A percentile compares a stretch with the other conserved stretches of the same genome.
phyloP scores from a whole-genome alignment of 1,284 basidiomycete species.

The Abortiporus biennis region DNA sequence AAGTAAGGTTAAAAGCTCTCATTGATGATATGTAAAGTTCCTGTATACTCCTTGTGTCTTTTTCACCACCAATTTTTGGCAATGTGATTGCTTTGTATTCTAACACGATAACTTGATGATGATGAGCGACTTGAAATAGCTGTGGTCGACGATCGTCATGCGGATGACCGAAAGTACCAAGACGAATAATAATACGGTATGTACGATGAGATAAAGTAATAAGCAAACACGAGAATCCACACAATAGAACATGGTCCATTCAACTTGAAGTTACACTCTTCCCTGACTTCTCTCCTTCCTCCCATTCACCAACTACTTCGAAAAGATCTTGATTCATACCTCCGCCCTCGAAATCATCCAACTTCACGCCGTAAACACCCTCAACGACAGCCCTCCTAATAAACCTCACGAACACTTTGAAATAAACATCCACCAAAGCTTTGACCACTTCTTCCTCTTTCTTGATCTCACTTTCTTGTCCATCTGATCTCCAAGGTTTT shows the following conservation, averaged over 20 bases:
- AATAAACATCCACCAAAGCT: slow-evolving; percentile 43
- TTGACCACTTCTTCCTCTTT: slow-evolving; percentile 33
- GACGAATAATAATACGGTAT: too few relatives aligned
- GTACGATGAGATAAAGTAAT: too few relatives aligned
- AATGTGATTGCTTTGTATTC: slow-evolving; percentile 1
- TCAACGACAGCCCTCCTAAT: slow-evolving; percentile 60
- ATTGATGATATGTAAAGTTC: slow-evolving; percentile 74
- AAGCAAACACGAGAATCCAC: too few relatives aligned
- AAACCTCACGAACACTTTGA: slow-evolving; percentile 61
- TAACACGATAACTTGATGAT: neutral
- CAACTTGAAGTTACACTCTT: too few relatives aligned
- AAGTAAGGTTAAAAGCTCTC: slow-evolving; percentile 70
- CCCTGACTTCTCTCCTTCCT: neutral
- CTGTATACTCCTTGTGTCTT: too few relatives aligned
- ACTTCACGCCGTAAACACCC: slow-evolving; percentile 54
- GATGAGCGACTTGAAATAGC: too few relatives aligned
- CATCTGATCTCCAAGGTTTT: slow-evolving; percentile 11
- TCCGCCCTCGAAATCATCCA: neutral
- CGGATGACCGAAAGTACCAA: too few relatives aligned
- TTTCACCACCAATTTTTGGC: slow-evolving; percentile 5
- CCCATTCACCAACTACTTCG: neutral
- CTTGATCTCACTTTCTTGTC: slow-evolving; percentile 22
- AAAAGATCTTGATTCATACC: too few relatives aligned
- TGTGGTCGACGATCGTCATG: too few relatives aligned
- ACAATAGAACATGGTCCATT: too few relatives aligned